These are phyloP conservation scores for Hsuehochloa calcarea DNA, from an alignment of 176 grass and related monocot genomes.

Conservation along the genomic window DNA sequence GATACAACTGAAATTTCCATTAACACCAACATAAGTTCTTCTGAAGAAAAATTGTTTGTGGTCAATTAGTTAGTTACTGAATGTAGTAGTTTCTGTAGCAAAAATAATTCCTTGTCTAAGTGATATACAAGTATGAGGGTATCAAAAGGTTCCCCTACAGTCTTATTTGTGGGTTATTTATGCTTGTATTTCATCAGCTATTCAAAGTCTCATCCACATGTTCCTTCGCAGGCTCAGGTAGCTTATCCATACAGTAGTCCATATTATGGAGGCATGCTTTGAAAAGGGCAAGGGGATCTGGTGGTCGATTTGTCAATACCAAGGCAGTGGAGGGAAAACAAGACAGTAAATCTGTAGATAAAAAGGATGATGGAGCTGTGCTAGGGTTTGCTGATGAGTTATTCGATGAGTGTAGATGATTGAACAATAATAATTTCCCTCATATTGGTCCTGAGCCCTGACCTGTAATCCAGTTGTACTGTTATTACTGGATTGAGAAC, in stretches of 20 bases:
- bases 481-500: neutral
- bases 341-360: neutral
- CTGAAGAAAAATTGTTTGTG: too few species aligned
- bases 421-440: neutral
- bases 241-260: slow-evolving; percentile 7
- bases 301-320: slow-evolving; percentile 36
- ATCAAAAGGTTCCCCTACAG: too few species aligned
- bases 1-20: too few species aligned
- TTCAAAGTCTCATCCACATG: neutral
- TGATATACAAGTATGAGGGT: too few species aligned
- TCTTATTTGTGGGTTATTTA: neutral
- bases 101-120: too few species aligned
- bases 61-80: too few species aligned
- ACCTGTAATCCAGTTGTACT: neutral
- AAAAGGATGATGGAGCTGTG: neutral
- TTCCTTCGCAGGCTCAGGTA: neutral
- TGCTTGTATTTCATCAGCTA: neutral
- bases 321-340: slow-evolving; percentile 1
- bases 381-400: neutral
- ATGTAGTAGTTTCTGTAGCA: neutral
- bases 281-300: slow-evolving; percentile 31
- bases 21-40: too few species aligned
- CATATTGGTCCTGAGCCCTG: neutral
- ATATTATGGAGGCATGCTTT: slow-evolving; percentile 30
- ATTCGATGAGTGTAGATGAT: neutral